Percentiles rank a stretch among this genome's conserved stretches.
These are phyloP conservation scores for Pyrrhoderma noxium DNA, from an alignment of 1,284 basidiomycete genomes.

Conservation along the genomic window DNA sequence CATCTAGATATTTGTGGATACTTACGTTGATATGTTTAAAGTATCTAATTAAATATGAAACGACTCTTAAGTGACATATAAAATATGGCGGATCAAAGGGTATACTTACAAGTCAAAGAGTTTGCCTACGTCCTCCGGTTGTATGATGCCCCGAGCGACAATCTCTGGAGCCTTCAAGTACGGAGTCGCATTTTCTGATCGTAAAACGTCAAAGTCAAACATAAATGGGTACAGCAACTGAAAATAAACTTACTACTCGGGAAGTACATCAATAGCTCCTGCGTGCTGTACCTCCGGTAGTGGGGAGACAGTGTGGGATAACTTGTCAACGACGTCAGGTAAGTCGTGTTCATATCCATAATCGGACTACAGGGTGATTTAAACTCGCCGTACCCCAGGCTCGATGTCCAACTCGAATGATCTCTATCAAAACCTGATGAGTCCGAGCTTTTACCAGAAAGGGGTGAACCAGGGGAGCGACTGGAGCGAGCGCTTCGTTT, in stretches of 20 bases:
- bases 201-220: not conserved
- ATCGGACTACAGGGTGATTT: conserved; percentile 5
- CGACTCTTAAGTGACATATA: not conserved
- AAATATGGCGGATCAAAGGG: not conserved
- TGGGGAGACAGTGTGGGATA: not conserved
- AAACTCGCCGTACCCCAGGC: conserved; percentile 11
- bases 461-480: conserved; percentile 24
- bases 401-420: conserved; percentile 11
- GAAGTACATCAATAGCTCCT: conserved; percentile 11
- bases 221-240: not conserved
- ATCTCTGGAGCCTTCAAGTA: conserved; percentile 30
- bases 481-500: conserved; percentile 2
- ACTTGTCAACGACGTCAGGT: conserved; percentile 10
- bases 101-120: conserved; percentile 48
- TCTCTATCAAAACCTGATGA: conserved; percentile 12
- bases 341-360: conserved; percentile 9
- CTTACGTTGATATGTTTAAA: conserved; percentile 46
- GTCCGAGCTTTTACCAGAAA: conserved; percentile 21
- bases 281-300: conserved; percentile 8
- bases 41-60: conserved; percentile 31
- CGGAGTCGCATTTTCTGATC: conserved; percentile 2
- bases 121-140: conserved; percentile 49
- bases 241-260: conserved; percentile 11
- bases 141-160: conserved; percentile 38
- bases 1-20: conserved; percentile 1